Conservation (phyloP, 140 eudicot species). For the Bidens hawaiensis region DNA sequence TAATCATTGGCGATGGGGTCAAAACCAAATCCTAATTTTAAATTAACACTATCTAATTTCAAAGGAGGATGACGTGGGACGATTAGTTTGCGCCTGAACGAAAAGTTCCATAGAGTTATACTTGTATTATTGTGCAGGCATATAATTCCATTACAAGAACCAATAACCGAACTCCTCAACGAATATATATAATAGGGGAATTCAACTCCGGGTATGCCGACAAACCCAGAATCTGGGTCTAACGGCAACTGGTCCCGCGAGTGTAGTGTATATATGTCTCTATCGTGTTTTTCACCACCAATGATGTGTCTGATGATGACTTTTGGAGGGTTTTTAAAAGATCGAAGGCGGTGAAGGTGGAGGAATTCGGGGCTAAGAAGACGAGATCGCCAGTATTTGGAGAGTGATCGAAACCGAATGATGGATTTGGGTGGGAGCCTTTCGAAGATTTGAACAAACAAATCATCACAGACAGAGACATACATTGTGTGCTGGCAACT, state of each 20-base stretch:
- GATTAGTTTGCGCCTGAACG: conserved; percentile 9
- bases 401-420: conserved; percentile 32
- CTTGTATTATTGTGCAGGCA: neutral
- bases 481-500: too few relatives aligned
- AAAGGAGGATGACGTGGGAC: conserved; percentile 11
- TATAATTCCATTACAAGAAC: neutral
- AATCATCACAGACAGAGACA: conserved; percentile 8
- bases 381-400: conserved; percentile 33
- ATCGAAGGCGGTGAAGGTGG: conserved; percentile 10
- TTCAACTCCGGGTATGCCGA: neutral
- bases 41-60: neutral
- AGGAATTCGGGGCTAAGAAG: conserved; percentile 26
- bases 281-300: neutral
- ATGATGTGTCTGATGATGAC: neutral
- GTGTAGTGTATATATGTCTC: neutral
- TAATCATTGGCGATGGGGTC: conserved; percentile 24
- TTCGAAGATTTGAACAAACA: conserved; percentile 20
- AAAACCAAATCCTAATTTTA: conserved; percentile 36
- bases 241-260: neutral
- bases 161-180: neutral
- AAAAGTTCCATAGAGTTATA: conserved; percentile 33
- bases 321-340: neutral
- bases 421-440: conserved; percentile 36
- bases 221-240: neutral
- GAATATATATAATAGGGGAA: too few relatives aligned